Conservation (phyloP, 441 rosid genomes). For the Adansonia madagascariensis region DNA sequence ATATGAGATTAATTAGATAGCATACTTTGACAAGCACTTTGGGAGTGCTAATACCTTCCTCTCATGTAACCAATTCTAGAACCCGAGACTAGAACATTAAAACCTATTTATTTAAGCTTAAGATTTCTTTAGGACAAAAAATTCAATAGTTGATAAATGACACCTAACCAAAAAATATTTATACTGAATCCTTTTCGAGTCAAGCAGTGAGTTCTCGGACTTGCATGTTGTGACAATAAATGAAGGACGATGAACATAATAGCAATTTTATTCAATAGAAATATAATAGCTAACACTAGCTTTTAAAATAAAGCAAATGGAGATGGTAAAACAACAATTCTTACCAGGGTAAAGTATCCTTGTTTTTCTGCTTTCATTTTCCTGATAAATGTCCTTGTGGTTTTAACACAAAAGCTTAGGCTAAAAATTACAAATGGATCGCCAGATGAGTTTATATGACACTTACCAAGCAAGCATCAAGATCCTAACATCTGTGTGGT, state of each 20-base stretch:
- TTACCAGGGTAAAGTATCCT: slow-evolving; percentile 92
- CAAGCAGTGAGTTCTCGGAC: neutral
- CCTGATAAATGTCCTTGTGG: slow-evolving; percentile 48
- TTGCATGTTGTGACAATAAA: neutral
- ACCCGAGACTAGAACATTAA: too few relatives aligned
- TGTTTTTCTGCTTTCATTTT: slow-evolving; percentile 97
- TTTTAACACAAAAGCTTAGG: slow-evolving; percentile 20
- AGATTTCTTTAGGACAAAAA: too few relatives aligned
- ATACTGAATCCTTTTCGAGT: neutral
- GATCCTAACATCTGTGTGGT: slow-evolving; percentile 89
- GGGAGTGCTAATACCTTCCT: too few relatives aligned
- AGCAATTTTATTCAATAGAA: neutral
- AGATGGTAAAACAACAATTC: slow-evolving; percentile 28
- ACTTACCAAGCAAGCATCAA: slow-evolving; percentile 98
- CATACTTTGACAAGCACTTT: too few relatives aligned
- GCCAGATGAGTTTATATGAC: slow-evolving; percentile 9
- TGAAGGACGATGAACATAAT: neutral
- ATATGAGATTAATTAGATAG: too few relatives aligned
- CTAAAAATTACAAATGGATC: neutral
- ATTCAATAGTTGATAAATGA: too few relatives aligned
- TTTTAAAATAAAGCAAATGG: neutral
- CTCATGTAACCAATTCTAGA: too few relatives aligned
- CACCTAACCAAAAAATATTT: too few relatives aligned
- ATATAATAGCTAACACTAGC: neutral
- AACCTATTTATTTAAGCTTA: too few relatives aligned